Conservation (phyloP, 495 filamentous ascomycete species). For the Daldinia concentrica region DNA sequence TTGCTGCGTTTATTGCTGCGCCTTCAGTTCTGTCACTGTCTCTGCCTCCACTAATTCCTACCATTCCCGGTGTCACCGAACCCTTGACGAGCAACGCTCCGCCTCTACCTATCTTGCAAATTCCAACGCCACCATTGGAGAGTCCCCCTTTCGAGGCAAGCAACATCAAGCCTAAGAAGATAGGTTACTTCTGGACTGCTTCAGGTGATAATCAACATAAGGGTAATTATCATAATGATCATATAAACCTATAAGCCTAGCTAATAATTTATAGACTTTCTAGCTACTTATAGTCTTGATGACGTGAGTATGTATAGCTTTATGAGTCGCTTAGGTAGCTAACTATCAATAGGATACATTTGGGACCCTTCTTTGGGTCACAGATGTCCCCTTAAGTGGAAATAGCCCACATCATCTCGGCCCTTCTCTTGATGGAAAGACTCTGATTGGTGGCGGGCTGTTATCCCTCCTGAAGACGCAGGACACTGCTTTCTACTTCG, state of each 20-base stretch:
- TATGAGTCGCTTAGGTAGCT: background rate
- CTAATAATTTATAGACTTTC: slow-evolving; percentile 55
- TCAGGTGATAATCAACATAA: slow-evolving; percentile 68
- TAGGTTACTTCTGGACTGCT: slow-evolving; percentile 72
- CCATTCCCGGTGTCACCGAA: slow-evolving; percentile 65
- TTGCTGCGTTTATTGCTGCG: slow-evolving; percentile 8
- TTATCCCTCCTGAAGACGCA: slow-evolving; percentile 70
- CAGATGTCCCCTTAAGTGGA: slow-evolving; percentile 67
- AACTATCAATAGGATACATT: slow-evolving; percentile 62
- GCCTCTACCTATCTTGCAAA: slow-evolving; percentile 66
- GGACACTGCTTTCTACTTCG: slow-evolving; percentile 73
- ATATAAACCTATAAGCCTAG: slow-evolving; percentile 5
- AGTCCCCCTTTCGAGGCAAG: slow-evolving; percentile 64
- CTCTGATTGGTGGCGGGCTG: slow-evolving; percentile 66
- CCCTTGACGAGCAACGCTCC: slow-evolving; percentile 59
- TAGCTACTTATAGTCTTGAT: slow-evolving; percentile 58
- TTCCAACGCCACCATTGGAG: slow-evolving; percentile 64
- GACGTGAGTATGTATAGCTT: background rate
- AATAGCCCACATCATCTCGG: slow-evolving; percentile 71
- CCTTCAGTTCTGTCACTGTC: slow-evolving; percentile 24
- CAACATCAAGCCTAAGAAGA: slow-evolving; percentile 70
- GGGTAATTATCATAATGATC: background rate
- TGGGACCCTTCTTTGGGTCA: slow-evolving; percentile 65
- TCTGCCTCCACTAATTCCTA: slow-evolving; percentile 66
- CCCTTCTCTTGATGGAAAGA: slow-evolving; percentile 66